Percentiles rank a stretch among this genome's conserved stretches.
phyloP scores from a whole-genome alignment of 2,329 filamentous ascomycete genomes.

The Aspergillus luchuensis region DNA sequence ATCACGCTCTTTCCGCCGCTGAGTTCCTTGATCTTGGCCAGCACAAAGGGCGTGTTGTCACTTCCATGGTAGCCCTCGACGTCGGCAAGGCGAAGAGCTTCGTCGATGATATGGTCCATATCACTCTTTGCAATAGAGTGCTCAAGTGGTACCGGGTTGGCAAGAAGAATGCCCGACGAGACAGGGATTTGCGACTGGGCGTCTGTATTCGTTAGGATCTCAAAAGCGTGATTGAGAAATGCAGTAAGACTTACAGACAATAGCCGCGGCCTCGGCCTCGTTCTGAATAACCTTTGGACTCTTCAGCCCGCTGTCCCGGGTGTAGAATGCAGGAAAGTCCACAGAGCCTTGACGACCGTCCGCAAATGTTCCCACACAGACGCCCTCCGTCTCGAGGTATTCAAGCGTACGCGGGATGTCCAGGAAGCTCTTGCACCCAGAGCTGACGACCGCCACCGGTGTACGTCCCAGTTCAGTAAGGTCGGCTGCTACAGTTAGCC shows the following conservation, averaged over 20 bases:
- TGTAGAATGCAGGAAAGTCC: slow-evolving; percentile 92
- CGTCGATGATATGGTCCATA: slow-evolving; percentile 69
- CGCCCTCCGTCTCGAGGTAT: slow-evolving; percentile 69
- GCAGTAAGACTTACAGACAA: slow-evolving; percentile 62
- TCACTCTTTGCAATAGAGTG: slow-evolving; percentile 68
- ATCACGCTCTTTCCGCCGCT: slow-evolving; percentile 70
- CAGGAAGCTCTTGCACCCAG: slow-evolving; percentile 93
- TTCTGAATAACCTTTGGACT: slow-evolving; percentile 75
- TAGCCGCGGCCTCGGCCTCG: slow-evolving; percentile 83
- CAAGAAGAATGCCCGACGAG: slow-evolving; percentile 79
- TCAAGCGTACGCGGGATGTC: slow-evolving; percentile 90
- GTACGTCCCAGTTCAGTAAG: slow-evolving; percentile 91
- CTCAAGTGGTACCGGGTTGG: slow-evolving; percentile 79
- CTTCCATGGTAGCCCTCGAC: slow-evolving; percentile 69
- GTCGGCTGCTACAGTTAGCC: slow-evolving; percentile 61
- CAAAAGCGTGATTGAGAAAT: no score
- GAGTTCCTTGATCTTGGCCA: slow-evolving; percentile 76
- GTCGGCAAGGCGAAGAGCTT: slow-evolving; percentile 66
- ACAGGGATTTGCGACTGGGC: slow-evolving; percentile 74
- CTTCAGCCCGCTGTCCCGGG: slow-evolving; percentile 77
- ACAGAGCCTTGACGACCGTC: slow-evolving; percentile 72
- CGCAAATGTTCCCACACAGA: slow-evolving; percentile 84
- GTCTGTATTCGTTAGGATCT: slow-evolving; percentile 43
- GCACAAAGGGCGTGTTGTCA: slow-evolving; percentile 81
- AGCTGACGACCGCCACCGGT: slow-evolving; percentile 81